Base-by-base conservation (phyloP, 495 filamentous ascomycete species). In the Penicillium simplicissimum region DNA sequence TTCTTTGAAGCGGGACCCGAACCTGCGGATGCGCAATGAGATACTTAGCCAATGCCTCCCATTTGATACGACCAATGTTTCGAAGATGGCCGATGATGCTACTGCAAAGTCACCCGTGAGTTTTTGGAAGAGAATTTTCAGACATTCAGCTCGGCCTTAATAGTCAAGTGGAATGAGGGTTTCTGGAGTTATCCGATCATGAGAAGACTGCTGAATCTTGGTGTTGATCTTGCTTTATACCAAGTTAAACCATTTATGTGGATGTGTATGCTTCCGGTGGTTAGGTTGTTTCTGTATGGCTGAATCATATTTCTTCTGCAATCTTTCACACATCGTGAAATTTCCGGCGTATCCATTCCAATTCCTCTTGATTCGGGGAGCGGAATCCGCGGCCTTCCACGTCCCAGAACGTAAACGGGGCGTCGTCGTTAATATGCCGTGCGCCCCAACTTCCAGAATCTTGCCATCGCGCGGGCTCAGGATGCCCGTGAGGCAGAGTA, bases 371-470 rank as follows among this genome's bases (percentile, higher is more conserved):
- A 23, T 28, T 58, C 14, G 67, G 67, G 21, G 28, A 45, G 13
- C 57, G 60, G 23, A 59, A 66, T 40, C 56, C 31, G 45, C 55
- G 52, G 10, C 45, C 52, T 23, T 60, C 11, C 21, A n/a, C 42
- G 48, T 58, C 33, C 60, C 64, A 66, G 3, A 66, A 60, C 45
- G 64, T 66, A 19, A 60, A 66, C 3, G 64, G 64, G 1, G 64
- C 64, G 33, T 1, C 38, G 31, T 63, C 64, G 23, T 66, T 62
- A 3, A 58, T 57, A 36, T 62, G 64, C 4, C 64, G 52, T 13
- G 59, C 60, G 6, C 60, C 64, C 64, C 57, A 60, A n/a, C 52
- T 52, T 0, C 57, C 60, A 8, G 60, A 52, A 33, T 62, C 62
- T 54, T 57, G 10, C 60, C 64, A 66, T 19, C 64, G 64, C 6